Base-by-base conservation (phyloP, 495 filamentous ascomycete genomes). In the Penicillium atrosanguineum region DNA sequence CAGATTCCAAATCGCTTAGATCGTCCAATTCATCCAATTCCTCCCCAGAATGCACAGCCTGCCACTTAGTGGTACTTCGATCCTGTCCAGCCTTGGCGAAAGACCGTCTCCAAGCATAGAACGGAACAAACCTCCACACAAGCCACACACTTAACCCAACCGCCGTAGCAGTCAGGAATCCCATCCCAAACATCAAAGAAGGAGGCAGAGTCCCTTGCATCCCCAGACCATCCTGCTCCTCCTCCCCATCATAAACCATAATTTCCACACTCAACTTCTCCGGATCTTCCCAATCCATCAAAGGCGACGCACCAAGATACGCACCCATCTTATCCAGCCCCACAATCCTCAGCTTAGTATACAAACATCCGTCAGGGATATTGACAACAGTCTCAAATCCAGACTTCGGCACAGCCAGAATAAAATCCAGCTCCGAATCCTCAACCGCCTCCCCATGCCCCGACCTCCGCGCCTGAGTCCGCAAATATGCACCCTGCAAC, bases 341-440 rank as follows among this genome's bases (percentile, higher is more conserved):
- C 14, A 60, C 42, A 21, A 63, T 47, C 1, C 59, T 52, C 29
- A 61, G 21, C 38, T 18, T 53, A 26, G 19, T 34, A 37, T 56
- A 62, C 18, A 31, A 21, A 4, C 38, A 47, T 28, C 51, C 54
- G 0, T 41, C 3, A 6, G 63, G 64, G 16, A 69, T 58, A 6
- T 51, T 42, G 29, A 72, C 51, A 20, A 53, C 54, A 9, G 71
- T 74, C 44, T 74, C 71, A 44, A 74, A 74, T 1, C 69, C 65
- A 7, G 36, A 15, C 52, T 69, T 74, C 0, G 65, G 61, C 15
- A 65, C 42, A 8, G 61, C 60, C 23, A 61, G 48, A 38, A 71
- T 44, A 53, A 64, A 57, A n/a, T 40, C 45, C n/a, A 67, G 63
- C 1, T 47, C 36, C 11, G 50, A 41, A 12, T 44, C 45, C 0